A percentile compares a stretch with the other conserved stretches of the same genome.
Conservation (phyloP, 2,329 filamentous ascomycete genomes). For the Colletotrichum musae region DNA sequence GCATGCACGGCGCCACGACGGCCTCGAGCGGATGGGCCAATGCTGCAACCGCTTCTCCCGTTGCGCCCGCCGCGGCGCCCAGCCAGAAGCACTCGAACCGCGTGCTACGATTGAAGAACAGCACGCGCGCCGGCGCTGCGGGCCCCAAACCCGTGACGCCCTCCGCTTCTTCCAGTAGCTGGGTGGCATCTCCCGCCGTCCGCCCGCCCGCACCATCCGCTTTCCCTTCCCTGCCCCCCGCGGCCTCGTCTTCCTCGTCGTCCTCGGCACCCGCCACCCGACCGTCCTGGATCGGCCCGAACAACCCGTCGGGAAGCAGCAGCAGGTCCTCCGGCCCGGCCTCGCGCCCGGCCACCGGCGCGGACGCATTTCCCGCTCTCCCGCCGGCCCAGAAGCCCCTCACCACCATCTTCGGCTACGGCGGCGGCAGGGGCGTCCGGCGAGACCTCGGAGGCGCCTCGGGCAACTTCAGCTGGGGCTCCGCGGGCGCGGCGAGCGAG, state of each 20-base stretch:
- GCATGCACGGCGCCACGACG: conserved; percentile 74
- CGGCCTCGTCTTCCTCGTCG: conserved; percentile 39
- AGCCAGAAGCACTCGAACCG: conserved; percentile 66
- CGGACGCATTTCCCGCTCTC: conserved; percentile 84
- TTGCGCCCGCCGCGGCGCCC: conserved; percentile 54
- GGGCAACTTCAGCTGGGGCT: conserved; percentile 69
- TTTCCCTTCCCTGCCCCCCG: conserved; percentile 61
- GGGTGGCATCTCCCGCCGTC: conserved; percentile 41
- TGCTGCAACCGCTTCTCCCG: conserved; percentile 72
- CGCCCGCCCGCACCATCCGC: conserved; percentile 51
- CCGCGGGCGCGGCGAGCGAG: conserved; percentile 46
- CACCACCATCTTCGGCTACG: conserved; percentile 75
- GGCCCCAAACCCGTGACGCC: conserved; percentile 46
- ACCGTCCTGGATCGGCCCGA: conserved; percentile 50
- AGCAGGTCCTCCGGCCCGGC: conserved; percentile 28
- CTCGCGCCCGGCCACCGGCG: conserved; percentile 15
- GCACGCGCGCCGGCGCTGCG: conserved; percentile 60
- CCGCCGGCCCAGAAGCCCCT: conserved; percentile 81
- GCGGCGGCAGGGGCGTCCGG: conserved; percentile 65
- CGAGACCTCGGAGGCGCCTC: conserved; percentile 65
- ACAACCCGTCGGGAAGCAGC: conserved; percentile 34
- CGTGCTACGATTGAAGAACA: conserved; percentile 73
- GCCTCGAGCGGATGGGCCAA: conserved; percentile 71
- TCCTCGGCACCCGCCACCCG: conserved; percentile 45
- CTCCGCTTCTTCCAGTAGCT: conserved; percentile 44